Percentiles rank a stretch among this genome's conserved stretches.
Conservation (phyloP, 2,329 filamentous ascomycete species). For the Albifimbria verrucaria region DNA sequence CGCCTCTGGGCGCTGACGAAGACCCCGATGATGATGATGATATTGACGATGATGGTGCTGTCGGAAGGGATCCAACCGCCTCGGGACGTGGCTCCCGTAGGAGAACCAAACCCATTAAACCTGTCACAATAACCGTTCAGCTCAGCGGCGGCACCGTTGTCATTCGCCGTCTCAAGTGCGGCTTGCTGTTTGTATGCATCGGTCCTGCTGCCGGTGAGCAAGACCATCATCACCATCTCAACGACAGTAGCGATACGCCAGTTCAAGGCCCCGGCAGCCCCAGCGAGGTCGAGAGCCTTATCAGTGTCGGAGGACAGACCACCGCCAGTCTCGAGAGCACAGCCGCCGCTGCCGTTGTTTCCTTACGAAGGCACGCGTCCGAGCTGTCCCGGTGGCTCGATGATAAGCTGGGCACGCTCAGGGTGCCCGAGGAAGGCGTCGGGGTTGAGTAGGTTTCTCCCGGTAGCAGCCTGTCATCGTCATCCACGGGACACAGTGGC, state of each 20-base stretch:
- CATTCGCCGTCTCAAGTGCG: constrained; percentile 54
- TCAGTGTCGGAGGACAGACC: constrained; percentile 43
- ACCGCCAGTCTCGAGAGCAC: constrained; percentile 35
- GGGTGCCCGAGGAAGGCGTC: constrained; percentile 51
- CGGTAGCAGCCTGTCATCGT: not conserved
- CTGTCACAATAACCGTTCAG: constrained; percentile 53
- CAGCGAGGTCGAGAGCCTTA: constrained; percentile 44
- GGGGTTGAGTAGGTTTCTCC: constrained; percentile 25
- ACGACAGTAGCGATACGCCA: constrained; percentile 23
- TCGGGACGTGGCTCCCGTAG: constrained; percentile 5
- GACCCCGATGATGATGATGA: constrained; percentile 19
- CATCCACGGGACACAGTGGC: not conserved
- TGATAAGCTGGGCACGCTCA: constrained; percentile 52
- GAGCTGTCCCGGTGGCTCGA: constrained; percentile 59
- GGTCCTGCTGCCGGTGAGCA: constrained; percentile 34
- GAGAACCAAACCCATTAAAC: constrained; percentile 24
- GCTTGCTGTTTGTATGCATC: constrained; percentile 60
- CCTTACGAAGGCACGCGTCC: constrained; percentile 53
- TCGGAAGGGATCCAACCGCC: not conserved
- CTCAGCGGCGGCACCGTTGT: constrained; percentile 57
- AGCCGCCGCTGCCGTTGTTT: constrained; percentile 44
- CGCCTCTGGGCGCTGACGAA: constrained; percentile 10
- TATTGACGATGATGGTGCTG: constrained; percentile 11
- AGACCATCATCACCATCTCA: constrained; percentile 13
- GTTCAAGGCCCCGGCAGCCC: constrained; percentile 30